Percentiles rank a stretch among this genome's conserved stretches.
These are phyloP conservation scores for Claviceps arundinis DNA, from an alignment of 2,329 filamentous ascomycete genomes.

Conservation along the genomic window DNA sequence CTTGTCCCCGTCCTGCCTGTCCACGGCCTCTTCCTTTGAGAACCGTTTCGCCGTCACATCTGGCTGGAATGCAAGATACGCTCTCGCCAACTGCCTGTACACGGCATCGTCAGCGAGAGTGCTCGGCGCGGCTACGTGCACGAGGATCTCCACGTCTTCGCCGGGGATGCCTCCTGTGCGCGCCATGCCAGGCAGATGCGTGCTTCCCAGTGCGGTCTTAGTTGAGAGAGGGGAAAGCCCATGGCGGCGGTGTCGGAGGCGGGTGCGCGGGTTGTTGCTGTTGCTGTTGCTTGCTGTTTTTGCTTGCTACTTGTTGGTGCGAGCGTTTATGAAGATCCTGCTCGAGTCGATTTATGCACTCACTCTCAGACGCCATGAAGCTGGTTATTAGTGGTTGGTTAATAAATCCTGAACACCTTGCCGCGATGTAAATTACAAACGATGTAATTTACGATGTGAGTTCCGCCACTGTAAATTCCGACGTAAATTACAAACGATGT, in stretches of 20 bases:
- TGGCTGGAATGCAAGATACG: conserved; percentile 34
- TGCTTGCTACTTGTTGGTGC: not conserved
- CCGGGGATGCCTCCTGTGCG: not conserved
- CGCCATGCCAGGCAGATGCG: conserved; percentile 12
- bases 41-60: not conserved
- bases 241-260: conserved; percentile 1
- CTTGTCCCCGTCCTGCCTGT: not conserved
- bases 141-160: conserved; percentile 37
- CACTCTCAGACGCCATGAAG: too few relatives aligned
- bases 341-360: too few relatives aligned
- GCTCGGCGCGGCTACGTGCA: conserved; percentile 41
- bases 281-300: not conserved
- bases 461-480: not conserved
- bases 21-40: not conserved
- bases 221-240: not conserved
- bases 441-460: not conserved
- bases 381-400: too few relatives aligned
- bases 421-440: too few relatives aligned
- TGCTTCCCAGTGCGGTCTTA: not conserved
- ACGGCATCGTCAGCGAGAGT: conserved; percentile 31
- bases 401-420: too few relatives aligned
- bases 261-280: too few relatives aligned
- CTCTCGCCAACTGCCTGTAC: conserved; percentile 36
- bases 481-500: not conserved
- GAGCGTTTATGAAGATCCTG: too few relatives aligned